Conservation (phyloP, 2,329 filamentous ascomycete species). For the Ascochyta viciae-villosae region DNA sequence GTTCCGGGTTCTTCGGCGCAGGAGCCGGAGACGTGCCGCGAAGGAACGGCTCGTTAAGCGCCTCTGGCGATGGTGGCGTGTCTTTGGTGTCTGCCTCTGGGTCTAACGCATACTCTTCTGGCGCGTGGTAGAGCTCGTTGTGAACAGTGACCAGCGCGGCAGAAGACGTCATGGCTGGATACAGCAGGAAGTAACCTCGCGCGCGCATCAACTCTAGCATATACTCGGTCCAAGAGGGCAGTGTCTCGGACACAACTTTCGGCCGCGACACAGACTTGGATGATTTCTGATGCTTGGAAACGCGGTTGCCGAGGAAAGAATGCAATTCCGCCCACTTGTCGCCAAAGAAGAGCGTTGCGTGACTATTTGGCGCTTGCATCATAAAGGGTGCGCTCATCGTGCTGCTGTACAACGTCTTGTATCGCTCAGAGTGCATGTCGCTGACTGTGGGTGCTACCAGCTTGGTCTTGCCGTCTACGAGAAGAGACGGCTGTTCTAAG, state of each 20-base stretch:
- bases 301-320: constrained; percentile 72
- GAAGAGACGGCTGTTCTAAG: constrained; percentile 72
- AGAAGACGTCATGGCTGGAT: constrained; percentile 67
- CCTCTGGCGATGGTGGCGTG: constrained; percentile 15
- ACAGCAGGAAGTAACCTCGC: constrained; percentile 79
- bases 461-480: constrained; percentile 66
- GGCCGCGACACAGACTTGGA: constrained; percentile 31
- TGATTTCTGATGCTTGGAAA: constrained; percentile 50
- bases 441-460: constrained; percentile 58
- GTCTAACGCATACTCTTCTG: constrained; percentile 66
- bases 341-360: constrained; percentile 82
- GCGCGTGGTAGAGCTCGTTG: constrained; percentile 73
- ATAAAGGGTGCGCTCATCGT: constrained; percentile 67
- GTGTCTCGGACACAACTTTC: constrained; percentile 66
- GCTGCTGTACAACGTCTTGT: constrained; percentile 34
- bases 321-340: constrained; percentile 89
- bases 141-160: constrained; percentile 74
- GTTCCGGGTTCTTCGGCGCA: constrained; percentile 34
- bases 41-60: constrained; percentile 46
- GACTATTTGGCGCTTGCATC: constrained; percentile 84
- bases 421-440: constrained; percentile 48
- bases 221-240: constrained; percentile 81
- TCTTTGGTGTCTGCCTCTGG: constrained; percentile 4
- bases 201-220: constrained; percentile 77
- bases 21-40: constrained; percentile 46